Evolutionary conservation across 116 monocot genomes (phyloP), one percentile per base, ranked within the genome.

Genomic region (Zostera marina): DNA sequence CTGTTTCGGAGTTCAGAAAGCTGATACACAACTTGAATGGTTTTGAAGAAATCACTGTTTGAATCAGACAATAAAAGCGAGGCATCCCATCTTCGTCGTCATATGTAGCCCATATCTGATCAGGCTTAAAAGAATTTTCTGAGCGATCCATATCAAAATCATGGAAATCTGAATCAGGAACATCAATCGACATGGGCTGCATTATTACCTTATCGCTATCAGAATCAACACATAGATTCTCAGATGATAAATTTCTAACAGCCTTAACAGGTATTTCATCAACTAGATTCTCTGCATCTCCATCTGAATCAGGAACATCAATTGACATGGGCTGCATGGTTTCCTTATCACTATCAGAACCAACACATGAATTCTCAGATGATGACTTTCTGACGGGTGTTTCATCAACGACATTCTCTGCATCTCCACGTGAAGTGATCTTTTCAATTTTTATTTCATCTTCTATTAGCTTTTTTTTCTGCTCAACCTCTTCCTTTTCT

Each of bases 71-170:
- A 70, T 98, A 98, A 57, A 72, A 81, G 7, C 98, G 79, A 41
- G 98, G 98, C 98, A 98, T 98, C 8, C 90, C 90, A 79, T 98
- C 98, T 69, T 98, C 90, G 61, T 77, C 72, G 64, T 98, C 98
- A 74, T 98, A 98, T 47, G 74, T 77, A 53, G 98, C 98, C 98
- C 98, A 98, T 61, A 98, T 67, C 63, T 98, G 98, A 51, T 83
- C 84, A 40, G 63, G 53, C 57, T 67, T 67, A 75, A 89, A 86
- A 61, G 77, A 65, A 46, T 42, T 68, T 60, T 98, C 90, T 3
- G 63, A 53, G 9, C 90, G 85, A 68, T 90, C 81, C 45, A 69
- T 74, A 68, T 89, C 85, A 70, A 88, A 96, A 66, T 89, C 89
- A 70, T 85, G 70, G 69, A 96, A 96, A 49, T 96, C 89, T 60